A percentile compares a stretch with the other conserved stretches of the same genome.
These are phyloP conservation scores for Oryza punctata DNA, from an alignment of 176 grass and related monocot genomes.

Conservation along the genomic window DNA sequence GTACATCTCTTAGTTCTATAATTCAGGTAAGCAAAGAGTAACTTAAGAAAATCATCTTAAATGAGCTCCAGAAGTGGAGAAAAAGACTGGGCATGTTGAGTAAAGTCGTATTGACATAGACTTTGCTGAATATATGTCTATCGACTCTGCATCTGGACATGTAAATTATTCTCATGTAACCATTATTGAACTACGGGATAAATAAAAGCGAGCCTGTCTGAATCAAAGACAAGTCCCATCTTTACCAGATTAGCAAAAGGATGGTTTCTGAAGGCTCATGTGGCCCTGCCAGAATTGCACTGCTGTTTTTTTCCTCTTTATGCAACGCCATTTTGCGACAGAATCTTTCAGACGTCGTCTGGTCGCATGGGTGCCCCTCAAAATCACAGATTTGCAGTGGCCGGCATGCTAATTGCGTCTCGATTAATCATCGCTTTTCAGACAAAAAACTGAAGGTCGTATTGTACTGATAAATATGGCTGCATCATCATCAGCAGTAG, in stretches of 20 bases:
- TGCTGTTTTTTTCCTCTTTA: background rate
- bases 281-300: slow-evolving; percentile 31
- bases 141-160: slow-evolving; percentile 6
- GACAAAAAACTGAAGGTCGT: background rate
- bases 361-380: slow-evolving; percentile 9
- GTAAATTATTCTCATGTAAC: slow-evolving; percentile 23
- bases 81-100: background rate
- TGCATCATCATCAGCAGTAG: background rate
- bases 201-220: slow-evolving; percentile 36
- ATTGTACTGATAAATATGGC: background rate
- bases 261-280: slow-evolving; percentile 29
- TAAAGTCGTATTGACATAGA: background rate
- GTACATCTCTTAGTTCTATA: background rate
- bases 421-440: background rate
- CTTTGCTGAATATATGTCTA: background rate
- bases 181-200: slow-evolving; percentile 37
- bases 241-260: slow-evolving; percentile 58
- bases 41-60: background rate
- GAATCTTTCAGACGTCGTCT: slow-evolving; percentile 39
- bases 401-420: background rate
- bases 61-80: background rate
- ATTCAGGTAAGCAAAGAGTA: background rate
- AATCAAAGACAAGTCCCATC: slow-evolving; percentile 37
- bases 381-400: background rate
- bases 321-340: slow-evolving; percentile 34